Evolutionary conservation across 1,139 yeast genomes (phyloP).

Genomic region (Chernovozyma sophiae-reginae): DNA sequence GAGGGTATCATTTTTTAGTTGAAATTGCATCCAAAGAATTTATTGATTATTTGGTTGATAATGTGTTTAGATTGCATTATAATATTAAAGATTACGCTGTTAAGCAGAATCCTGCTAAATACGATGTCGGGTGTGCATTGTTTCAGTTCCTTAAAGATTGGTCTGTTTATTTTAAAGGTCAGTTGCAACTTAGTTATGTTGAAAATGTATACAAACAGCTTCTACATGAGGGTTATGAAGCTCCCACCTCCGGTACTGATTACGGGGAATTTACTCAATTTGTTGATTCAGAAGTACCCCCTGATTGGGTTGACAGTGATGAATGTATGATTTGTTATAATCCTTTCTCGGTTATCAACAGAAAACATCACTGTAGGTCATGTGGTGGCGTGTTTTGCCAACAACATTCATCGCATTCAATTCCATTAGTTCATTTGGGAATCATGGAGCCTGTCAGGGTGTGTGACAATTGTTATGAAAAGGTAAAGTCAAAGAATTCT

Average conservation of each 20-base stretch:
- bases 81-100: constrained; percentile 31
- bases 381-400: constrained; percentile 96
- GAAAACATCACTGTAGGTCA: constrained; percentile 95
- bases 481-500: constrained; percentile 35
- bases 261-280: constrained; percentile 22
- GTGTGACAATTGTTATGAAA: constrained; percentile 82
- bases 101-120: constrained; percentile 40
- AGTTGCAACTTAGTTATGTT: constrained; percentile 64
- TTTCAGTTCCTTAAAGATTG: constrained; percentile 71
- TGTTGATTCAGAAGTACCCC: constrained; percentile 89
- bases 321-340: constrained; percentile 93
- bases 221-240: constrained; percentile 54
- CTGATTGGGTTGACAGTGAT: constrained; percentile 96
- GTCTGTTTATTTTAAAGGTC: constrained; percentile 69
- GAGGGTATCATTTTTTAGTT: constrained; percentile 78
- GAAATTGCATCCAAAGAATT: constrained; percentile 86
- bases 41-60: constrained; percentile 64
- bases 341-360: constrained; percentile 71
- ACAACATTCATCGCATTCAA: constrained; percentile 66
- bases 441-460: constrained; percentile 87
- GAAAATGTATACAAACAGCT: constrained; percentile 58
- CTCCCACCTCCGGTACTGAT: neutral
- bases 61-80: constrained; percentile 35
- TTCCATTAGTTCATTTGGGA: constrained; percentile 79
- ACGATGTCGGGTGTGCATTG: constrained; percentile 56